Evolutionary conservation across 768 basidiomycete genomes (phyloP).

Genomic region (Pulveroboletus sp.): DNA sequence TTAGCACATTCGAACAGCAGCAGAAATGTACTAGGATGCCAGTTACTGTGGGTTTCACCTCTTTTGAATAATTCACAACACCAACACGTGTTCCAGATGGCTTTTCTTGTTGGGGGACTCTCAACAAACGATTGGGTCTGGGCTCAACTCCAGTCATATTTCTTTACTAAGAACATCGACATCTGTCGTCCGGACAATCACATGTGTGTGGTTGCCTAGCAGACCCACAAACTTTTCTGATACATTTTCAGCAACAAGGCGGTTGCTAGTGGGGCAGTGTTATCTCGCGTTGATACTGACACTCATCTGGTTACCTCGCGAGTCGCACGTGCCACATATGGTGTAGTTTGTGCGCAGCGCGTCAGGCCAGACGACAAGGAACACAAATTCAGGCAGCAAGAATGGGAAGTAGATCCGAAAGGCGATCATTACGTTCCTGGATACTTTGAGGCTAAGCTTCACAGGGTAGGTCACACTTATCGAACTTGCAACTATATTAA

Average conservation of each 20-base stretch:
- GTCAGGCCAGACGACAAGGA: conserved; percentile 1
- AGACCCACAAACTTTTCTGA: not conserved
- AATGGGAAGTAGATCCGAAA: conserved; percentile 8
- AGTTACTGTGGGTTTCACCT: not conserved
- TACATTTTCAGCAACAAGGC: conserved; percentile 1
- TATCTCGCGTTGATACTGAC: not conserved
- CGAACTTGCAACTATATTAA: too few species aligned
- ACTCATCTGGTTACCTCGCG: not conserved
- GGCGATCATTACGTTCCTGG: conserved; percentile 10
- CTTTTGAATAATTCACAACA: not conserved
- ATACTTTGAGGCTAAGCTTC: conserved; percentile 11
- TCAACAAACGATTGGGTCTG: conserved; percentile 9
- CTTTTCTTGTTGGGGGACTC: conserved; percentile 12
- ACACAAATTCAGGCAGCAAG: conserved; percentile 1
- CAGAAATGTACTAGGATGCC: not conserved
- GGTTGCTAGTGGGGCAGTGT: conserved; percentile 7
- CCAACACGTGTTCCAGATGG: conserved; percentile 1
- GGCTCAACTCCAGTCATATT: conserved; percentile 8
- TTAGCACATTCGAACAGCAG: conserved; percentile 10
- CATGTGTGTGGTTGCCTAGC: not conserved
- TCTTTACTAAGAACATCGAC: not conserved
- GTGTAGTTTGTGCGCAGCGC: not conserved
- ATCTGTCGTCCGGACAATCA: conserved; percentile 6
- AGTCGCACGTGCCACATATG: conserved; percentile 5
- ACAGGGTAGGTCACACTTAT: not conserved